Base-by-base conservation (phyloP, 306 rosid species). In the Cicer chorassanicum region DNA sequence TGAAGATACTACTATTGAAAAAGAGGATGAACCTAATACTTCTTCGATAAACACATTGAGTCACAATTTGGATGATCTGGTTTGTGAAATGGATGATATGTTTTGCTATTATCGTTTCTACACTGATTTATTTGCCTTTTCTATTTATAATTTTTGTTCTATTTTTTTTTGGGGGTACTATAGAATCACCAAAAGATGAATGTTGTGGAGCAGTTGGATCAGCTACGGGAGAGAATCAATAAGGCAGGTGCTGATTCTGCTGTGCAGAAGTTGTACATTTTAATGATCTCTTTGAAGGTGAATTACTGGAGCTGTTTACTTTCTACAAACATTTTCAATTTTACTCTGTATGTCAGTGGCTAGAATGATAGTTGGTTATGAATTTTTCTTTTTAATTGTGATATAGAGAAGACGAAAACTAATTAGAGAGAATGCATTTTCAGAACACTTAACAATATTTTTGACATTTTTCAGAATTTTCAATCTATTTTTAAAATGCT, bases 211-310 rank as follows among this genome's bases (percentile, higher is more conserved):
- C 73, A 91, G 51, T 76, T 91, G 80, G 80, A 86, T 66, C 62
- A 18, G 73, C 70, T 91, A 61, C 79, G 69, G 63, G 87, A 72
- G 72, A 81, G 82, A 78, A 82, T 91, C 75, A 53, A 48, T 59
- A 79, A 78, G 78, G 85, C 75, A 84, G 94, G 85, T 55, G 81
- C 76, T 69, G 83, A 79, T 84, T 46, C 82, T 77, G 70, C 36
- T 4, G 85, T 87, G 74, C 85, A 85, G 65, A 87, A 88, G 66
- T 82, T 91, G 85, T 43, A 82, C 34, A 41, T 81, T 34, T 79
- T 79, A 45, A 75, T 82, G 77, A 56, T 42, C 38, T 83, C 90
- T 43, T 54, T 89, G 80, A 86, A 89, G 98, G 98, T 93, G 77
- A 68, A 64, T 34, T 40, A 29, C 36, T 29, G 4, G 36, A 29